Evolutionary conservation across 2,329 filamentous ascomycete genomes (phyloP).

Genomic region (Fusarium longipes): DNA sequence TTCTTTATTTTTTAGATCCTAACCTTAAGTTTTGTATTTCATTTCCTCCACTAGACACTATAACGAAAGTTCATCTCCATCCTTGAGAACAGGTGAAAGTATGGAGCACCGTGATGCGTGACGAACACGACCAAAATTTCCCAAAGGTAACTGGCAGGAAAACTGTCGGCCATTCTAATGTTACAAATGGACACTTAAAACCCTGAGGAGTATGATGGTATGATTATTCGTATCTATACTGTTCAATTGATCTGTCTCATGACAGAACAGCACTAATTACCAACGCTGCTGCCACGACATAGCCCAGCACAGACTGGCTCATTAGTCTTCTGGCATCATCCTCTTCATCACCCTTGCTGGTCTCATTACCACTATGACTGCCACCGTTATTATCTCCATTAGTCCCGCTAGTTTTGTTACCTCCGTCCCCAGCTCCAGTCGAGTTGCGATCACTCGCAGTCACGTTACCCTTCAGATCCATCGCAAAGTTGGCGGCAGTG

Average conservation of each 20-base stretch:
- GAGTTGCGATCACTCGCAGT: background rate
- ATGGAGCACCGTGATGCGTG: too few species aligned
- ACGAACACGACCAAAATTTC: too few species aligned
- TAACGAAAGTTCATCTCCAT: too few species aligned
- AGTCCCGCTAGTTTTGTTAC: background rate
- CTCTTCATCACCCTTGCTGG: constrained; percentile 26
- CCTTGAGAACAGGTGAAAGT: too few species aligned
- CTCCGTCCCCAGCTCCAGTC: background rate
- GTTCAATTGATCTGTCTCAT: background rate
- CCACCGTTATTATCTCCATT: background rate
- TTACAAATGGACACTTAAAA: too few species aligned
- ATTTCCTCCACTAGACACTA: too few species aligned
- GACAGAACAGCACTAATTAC: constrained; percentile 1
- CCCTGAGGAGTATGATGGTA: too few species aligned
- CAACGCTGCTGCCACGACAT: constrained; percentile 21
- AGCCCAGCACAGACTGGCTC: constrained; percentile 15
- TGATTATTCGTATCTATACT: too few species aligned
- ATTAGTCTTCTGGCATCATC: constrained; percentile 13
- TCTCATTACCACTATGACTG: background rate
- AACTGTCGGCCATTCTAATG: too few species aligned
- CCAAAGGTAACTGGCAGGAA: too few species aligned
- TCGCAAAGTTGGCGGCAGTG: constrained; percentile 42
- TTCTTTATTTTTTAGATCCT: too few species aligned
- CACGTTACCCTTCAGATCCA: constrained; percentile 28
- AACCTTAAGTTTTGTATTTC: too few species aligned